Base-by-base conservation (phyloP, 2,329 filamentous ascomycete species). In the Nakataea oryzae region DNA sequence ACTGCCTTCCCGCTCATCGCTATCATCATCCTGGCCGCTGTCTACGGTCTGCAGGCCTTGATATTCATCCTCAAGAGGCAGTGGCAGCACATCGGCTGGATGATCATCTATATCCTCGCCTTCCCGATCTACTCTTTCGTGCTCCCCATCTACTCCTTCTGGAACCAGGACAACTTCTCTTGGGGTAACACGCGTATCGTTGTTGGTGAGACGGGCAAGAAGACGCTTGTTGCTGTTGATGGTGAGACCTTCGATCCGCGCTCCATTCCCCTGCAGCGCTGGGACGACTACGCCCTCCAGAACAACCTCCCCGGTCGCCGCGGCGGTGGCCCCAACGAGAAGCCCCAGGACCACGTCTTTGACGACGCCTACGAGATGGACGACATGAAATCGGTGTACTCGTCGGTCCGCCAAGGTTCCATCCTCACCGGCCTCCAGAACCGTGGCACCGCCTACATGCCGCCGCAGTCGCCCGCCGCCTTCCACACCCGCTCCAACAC, bases 141-240 rank as follows among this genome's bases (percentile, higher is more conserved):
- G 65, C 83, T 99, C 14, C 95, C 95, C 0, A 78, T 99, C 66
- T 99, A 97, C 79, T 96, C 93, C 0, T 99, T 99, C 87, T 99
- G 95, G 95, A 96, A 97, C 76, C 93, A 97, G 75, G 95, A 99
- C 76, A 93, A 99, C 77, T 99, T 99, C 81, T 88, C 88, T 2
- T 99, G 95, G 95, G 95, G 95, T 82, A 97, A 95, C 78, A 99
- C 95, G 1, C 92, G 95, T 84, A 86, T 99, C 66, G 95, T 99
- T 67, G 90, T 97, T 67, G 93, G 92, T 64, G 95, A 99, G 74
- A 91, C 93, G 74, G 93, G 93, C 65, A 85, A 84, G 72, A 96
- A 96, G 78, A 86, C 96, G 71, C 80, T 97, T n/a, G 82, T 99
- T 61, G 92, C 92, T 0, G 86, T 93, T 3, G 89, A 93, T 29